Conservation (phyloP, 2,329 filamentous ascomycete species). For the Ophiostoma piceae region DNA sequence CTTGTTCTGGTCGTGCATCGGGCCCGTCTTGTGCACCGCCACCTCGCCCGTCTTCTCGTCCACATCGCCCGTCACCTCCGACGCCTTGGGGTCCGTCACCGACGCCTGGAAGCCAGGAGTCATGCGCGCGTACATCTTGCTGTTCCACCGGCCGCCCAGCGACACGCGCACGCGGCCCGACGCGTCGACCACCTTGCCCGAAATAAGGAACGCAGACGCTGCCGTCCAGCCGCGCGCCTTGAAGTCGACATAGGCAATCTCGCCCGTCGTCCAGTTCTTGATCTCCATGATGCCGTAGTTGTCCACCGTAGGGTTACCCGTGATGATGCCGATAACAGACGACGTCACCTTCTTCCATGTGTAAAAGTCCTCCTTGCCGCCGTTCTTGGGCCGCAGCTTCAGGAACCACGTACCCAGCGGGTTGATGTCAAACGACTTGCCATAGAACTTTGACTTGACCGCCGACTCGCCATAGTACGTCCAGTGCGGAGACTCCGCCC, state of each 20-base stretch:
- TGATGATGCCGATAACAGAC: constrained; percentile 97
- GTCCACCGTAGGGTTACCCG: constrained; percentile 91
- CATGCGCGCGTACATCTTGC: constrained; percentile 88
- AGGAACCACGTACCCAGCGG: constrained; percentile 96
- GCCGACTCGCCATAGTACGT: constrained; percentile 96
- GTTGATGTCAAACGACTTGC: constrained; percentile 95
- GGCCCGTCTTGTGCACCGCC: constrained; percentile 46
- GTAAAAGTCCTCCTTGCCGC: constrained; percentile 78
- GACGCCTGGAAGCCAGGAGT: constrained; percentile 84
- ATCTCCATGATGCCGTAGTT: constrained; percentile 97
- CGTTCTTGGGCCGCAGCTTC: constrained; percentile 67
- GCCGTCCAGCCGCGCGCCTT: constrained; percentile 95
- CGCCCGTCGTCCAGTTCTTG: constrained; percentile 94
- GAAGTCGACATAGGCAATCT: constrained; percentile 85
- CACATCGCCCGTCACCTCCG: neutral
- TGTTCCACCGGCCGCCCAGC: constrained; percentile 93
- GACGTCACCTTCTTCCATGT: constrained; percentile 99
- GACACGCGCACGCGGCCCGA: constrained; percentile 79
- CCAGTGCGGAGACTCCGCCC: constrained; percentile 89
- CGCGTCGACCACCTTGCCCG: constrained; percentile 76
- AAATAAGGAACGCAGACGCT: constrained; percentile 80
- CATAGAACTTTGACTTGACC: constrained; percentile 94
- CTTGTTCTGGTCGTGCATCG: constrained; percentile 57
- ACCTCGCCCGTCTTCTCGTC: constrained; percentile 35
- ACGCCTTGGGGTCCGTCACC: constrained; percentile 35